Percentiles rank a stretch among this genome's conserved stretches.
These are phyloP conservation scores for Heliocybe sulcata DNA, from an alignment of 1,284 basidiomycete genomes.

Conservation along the genomic window DNA sequence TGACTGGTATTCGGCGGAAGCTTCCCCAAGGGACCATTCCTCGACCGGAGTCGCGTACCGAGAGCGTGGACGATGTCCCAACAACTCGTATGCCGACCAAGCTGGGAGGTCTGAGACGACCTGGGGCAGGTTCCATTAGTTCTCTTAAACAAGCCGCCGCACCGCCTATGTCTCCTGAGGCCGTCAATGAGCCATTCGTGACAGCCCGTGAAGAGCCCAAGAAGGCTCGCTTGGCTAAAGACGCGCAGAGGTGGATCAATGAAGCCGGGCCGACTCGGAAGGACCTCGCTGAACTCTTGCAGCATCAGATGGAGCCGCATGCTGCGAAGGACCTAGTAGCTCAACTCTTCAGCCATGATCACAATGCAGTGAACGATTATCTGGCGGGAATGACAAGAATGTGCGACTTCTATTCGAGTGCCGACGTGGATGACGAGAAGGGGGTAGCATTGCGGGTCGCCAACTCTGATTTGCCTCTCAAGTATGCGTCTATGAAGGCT, in stretches of 20 bases:
- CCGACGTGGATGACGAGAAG: conserved; percentile 55
- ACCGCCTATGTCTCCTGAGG: conserved; percentile 26
- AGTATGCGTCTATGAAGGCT: conserved; percentile 89
- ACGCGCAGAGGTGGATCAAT: conserved; percentile 77
- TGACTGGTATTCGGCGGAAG: conserved; percentile 28
- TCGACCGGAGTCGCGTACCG: conserved; percentile 57
- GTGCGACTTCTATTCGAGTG: conserved; percentile 67
- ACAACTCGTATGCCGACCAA: conserved; percentile 34
- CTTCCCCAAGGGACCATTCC: conserved; percentile 52
- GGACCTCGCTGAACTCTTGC: conserved; percentile 83
- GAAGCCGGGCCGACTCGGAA: conserved; percentile 77
- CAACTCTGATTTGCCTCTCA: conserved; percentile 89
- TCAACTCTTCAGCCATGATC: conserved; percentile 91
- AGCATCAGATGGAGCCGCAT: conserved; percentile 88
- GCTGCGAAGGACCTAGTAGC: conserved; percentile 72
- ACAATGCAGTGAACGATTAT: conserved; percentile 92
- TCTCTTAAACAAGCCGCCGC: conserved; percentile 20
- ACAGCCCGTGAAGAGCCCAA: conserved; percentile 73
- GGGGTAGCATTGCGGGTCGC: conserved; percentile 72
- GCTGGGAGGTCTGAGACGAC: conserved; percentile 41
- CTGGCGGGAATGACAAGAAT: conserved; percentile 72
- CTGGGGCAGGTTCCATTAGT: conserved; percentile 25
- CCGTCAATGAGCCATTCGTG: conserved; percentile 49
- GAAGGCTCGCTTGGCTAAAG: conserved; percentile 69
- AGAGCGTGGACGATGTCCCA: conserved; percentile 41